phyloP scores from a whole-genome alignment of 768 basidiomycete species.

The Basidioascus undulatus region DNA sequence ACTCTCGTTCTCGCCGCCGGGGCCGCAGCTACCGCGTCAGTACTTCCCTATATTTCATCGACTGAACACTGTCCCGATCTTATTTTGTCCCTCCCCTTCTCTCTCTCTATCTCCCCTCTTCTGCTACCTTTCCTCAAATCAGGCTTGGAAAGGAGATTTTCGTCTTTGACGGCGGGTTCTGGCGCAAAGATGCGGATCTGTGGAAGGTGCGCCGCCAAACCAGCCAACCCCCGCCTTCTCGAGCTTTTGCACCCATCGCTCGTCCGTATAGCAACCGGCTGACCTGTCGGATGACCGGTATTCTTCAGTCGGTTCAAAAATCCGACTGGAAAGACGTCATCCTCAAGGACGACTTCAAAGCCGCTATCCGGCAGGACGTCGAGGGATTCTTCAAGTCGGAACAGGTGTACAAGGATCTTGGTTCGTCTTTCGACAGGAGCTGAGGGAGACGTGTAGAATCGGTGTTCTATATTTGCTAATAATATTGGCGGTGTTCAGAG shows the following conservation, averaged over 20 bases:
- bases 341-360: slow-evolving; percentile 44
- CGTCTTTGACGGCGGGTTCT: slow-evolving; percentile 47
- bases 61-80: too few species aligned
- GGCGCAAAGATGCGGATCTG: slow-evolving; percentile 36
- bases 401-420: slow-evolving; percentile 41
- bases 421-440: too few species aligned
- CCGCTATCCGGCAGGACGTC: slow-evolving; percentile 41
- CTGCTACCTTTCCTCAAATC: too few species aligned
- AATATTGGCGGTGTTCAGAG: too few species aligned
- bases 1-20: slow-evolving; percentile 31
- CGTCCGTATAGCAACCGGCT: too few species aligned
- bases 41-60: too few species aligned
- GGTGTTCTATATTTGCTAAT: too few species aligned
- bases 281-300: slow-evolving; percentile 18
- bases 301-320: slow-evolving; percentile 27
- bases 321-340: slow-evolving; percentile 54
- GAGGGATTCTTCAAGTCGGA: slow-evolving; percentile 60
- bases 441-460: too few species aligned
- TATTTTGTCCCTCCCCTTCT: too few species aligned
- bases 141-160: slow-evolving; percentile 45
- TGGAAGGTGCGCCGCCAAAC: too few species aligned
- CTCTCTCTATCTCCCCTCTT: too few species aligned
- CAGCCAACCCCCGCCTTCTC: too few species aligned
- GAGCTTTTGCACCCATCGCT: slow-evolving; percentile 8
- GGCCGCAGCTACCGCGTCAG: slow-evolving; percentile 27